phyloP scores from a whole-genome alignment of 371 early-diverging fungal species.

The Saksenaea vasiformis region DNA sequence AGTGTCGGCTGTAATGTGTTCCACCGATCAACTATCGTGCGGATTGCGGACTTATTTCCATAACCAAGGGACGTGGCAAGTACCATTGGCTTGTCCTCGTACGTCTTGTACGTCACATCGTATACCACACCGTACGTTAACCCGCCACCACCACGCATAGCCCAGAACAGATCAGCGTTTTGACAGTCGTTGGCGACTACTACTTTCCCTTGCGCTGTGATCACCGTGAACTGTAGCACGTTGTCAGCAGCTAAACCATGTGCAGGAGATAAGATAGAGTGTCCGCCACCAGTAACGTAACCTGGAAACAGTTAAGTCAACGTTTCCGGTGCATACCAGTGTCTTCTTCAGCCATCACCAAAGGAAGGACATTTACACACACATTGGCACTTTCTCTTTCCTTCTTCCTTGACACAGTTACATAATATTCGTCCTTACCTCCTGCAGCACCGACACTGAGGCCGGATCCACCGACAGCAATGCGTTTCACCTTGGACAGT shows the following conservation, averaged over 20 bases:
- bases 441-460: conserved; percentile 26
- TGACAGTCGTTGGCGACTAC: conserved; percentile 36
- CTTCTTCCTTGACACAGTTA: too few species aligned
- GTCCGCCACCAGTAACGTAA: conserved; percentile 38
- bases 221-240: conserved; percentile 42
- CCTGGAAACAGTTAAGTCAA: conserved; percentile 8
- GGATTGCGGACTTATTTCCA: background rate
- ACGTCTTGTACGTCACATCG: conserved; percentile 9
- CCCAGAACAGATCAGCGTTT: conserved; percentile 56
- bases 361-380: too few species aligned
- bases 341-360: background rate
- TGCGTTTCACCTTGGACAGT: background rate
- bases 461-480: background rate
- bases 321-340: too few species aligned
- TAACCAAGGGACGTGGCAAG: background rate
- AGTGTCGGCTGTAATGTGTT: background rate
- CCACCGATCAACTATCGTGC: background rate
- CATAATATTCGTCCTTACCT: too few species aligned
- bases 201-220: conserved; percentile 41
- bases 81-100: background rate
- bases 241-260: conserved; percentile 53
- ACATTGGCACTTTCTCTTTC: too few species aligned
- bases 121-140: conserved; percentile 45
- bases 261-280: conserved; percentile 22
- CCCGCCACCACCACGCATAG: conserved; percentile 59